A percentile compares a stretch with the other conserved stretches of the same genome.
Evolutionary conservation across 305 asterid genomes (phyloP).

Genomic region (Fraxinus latifolia): DNA sequence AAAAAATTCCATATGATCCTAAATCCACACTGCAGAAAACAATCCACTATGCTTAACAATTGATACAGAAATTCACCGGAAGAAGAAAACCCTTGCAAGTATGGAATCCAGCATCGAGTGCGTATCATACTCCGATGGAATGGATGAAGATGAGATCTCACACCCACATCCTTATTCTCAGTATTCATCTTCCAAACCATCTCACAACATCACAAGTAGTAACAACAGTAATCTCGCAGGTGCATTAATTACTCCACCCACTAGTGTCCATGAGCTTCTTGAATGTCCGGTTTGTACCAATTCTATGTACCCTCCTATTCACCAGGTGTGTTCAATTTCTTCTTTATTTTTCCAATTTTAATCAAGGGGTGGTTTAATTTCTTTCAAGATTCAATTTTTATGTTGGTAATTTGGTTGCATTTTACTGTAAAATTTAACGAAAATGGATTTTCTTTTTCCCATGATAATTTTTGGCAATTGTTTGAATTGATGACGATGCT

Average conservation of each 20-base stretch:
- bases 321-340: conserved; percentile 49
- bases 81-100: conserved; percentile 5
- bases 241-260: conserved; percentile 49
- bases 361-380: background rate
- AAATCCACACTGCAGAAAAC: conserved; percentile 15
- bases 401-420: conserved; percentile 5
- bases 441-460: conserved; percentile 2
- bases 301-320: conserved; percentile 92
- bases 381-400: conserved; percentile 7
- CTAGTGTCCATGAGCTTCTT: conserved; percentile 82
- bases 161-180: conserved; percentile 53
- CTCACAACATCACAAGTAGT: conserved; percentile 35
- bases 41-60: conserved; percentile 25
- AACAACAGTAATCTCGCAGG: conserved; percentile 31
- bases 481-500: conserved; percentile 18
- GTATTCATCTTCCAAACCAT: conserved; percentile 51
- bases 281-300: conserved; percentile 91
- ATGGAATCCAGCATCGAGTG: conserved; percentile 85
- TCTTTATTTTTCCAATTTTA: background rate
- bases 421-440: background rate
- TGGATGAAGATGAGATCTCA: conserved; percentile 75
- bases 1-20: background rate
- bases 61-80: conserved; percentile 18
- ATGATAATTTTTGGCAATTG: background rate
- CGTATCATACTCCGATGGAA: conserved; percentile 60